A percentile compares a stretch with the other conserved stretches of the same genome.
These are phyloP conservation scores for Monilinia laxa DNA, from an alignment of 2,329 filamentous ascomycete genomes.

Conservation along the genomic window DNA sequence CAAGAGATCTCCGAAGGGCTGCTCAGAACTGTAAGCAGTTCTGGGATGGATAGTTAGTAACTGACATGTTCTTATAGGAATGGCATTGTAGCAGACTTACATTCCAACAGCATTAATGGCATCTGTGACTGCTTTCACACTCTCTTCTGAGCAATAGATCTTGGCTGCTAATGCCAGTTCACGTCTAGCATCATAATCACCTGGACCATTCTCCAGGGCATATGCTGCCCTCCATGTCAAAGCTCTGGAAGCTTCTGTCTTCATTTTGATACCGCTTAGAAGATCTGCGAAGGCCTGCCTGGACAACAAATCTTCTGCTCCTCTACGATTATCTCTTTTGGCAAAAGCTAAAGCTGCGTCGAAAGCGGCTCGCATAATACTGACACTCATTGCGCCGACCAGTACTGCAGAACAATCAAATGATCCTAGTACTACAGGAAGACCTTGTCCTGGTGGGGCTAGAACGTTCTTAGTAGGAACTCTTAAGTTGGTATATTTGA, in stretches of 20 bases:
- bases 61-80: background rate
- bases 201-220: constrained; percentile 43
- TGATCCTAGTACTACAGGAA: constrained; percentile 46
- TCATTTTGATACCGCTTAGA: constrained; percentile 53
- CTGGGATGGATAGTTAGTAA: constrained; percentile 22
- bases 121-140: constrained; percentile 50
- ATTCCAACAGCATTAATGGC: constrained; percentile 54
- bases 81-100: constrained; percentile 35
- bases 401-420: constrained; percentile 46
- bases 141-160: constrained; percentile 51
- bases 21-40: constrained; percentile 20
- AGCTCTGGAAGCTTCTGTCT: constrained; percentile 48
- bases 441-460: constrained; percentile 46
- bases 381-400: constrained; percentile 55
- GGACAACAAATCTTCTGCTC: constrained; percentile 47
- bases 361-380: constrained; percentile 54
- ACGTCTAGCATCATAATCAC: constrained; percentile 34
- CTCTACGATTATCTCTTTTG: constrained; percentile 48
- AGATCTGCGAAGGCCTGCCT: constrained; percentile 52
- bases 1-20: constrained; percentile 46
- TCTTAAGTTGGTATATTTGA: constrained; percentile 49
- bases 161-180: constrained; percentile 53
- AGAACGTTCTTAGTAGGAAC: constrained; percentile 51
- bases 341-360: constrained; percentile 52
- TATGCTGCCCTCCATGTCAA: constrained; percentile 54